Conservation (phyloP, 768 basidiomycete species). For the Mycena polygramma region DNA sequence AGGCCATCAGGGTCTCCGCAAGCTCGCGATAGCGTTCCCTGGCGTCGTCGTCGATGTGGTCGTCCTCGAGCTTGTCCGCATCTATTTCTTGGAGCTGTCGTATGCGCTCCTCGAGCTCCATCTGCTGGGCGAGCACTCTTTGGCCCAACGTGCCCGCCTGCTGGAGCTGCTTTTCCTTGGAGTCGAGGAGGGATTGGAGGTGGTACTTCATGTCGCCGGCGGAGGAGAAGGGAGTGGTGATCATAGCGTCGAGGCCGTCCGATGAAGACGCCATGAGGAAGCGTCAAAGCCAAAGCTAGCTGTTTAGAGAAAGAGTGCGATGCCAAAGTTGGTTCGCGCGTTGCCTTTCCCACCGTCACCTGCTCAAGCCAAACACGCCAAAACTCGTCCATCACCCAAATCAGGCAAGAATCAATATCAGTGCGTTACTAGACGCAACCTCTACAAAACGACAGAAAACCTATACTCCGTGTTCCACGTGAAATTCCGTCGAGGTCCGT, state of each 20-base stretch:
- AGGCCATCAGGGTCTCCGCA: conserved; percentile 77
- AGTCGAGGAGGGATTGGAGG: conserved; percentile 81
- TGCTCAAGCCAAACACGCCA: neutral
- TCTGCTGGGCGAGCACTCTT: conserved; percentile 92
- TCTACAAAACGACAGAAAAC: too few relatives aligned
- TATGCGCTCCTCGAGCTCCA: conserved; percentile 92
- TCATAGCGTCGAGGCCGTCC: conserved; percentile 31
- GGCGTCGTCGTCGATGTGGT: conserved; percentile 75
- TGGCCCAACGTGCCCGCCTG: conserved; percentile 94
- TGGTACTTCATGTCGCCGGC: conserved; percentile 73
- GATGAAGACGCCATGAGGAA: conserved; percentile 36
- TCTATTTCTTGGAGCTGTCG: conserved; percentile 82
- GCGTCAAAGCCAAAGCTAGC: neutral
- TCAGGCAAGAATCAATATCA: neutral
- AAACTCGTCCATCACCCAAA: neutral
- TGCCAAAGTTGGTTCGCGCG: neutral
- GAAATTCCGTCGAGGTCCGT: too few relatives aligned
- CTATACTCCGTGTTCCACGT: too few relatives aligned
- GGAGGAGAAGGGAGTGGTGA: conserved; percentile 57
- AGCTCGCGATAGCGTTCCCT: conserved; percentile 83
- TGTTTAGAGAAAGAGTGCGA: too few relatives aligned
- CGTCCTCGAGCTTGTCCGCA: conserved; percentile 72
- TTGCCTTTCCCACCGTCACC: neutral
- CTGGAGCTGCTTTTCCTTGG: conserved; percentile 92
- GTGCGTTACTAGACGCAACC: neutral